Evolutionary conservation across 2,329 filamentous ascomycete species (phyloP).

Genomic region (Calonectria pseudoturangicola): DNA sequence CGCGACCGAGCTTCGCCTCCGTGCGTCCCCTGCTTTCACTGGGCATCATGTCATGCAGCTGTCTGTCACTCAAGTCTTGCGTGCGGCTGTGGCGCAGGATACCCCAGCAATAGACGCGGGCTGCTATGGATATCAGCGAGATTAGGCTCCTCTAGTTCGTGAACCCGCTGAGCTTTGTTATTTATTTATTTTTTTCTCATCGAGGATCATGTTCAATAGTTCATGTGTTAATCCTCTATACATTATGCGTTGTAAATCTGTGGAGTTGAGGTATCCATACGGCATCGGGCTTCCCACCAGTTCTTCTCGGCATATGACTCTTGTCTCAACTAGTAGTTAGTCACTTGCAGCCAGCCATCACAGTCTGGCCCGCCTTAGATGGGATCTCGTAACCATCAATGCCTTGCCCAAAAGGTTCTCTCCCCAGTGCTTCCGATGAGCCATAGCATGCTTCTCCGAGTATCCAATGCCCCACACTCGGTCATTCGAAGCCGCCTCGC

Average conservation of each 20-base stretch:
- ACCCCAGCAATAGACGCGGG: constrained; percentile 26
- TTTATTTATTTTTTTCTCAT: not conserved
- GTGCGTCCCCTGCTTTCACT: constrained; percentile 32
- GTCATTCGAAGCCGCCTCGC: constrained; percentile 57
- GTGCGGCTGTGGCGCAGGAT: constrained; percentile 28
- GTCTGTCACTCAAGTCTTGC: constrained; percentile 37
- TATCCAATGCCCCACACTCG: constrained; percentile 61
- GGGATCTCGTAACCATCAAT: constrained; percentile 54
- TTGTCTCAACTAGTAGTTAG: not conserved
- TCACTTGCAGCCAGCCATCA: not conserved
- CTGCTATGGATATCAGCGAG: not conserved
- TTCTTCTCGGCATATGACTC: constrained; percentile 12
- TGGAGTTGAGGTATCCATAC: constrained; percentile 20
- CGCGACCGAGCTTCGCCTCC: constrained; percentile 34
- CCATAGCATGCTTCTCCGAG: constrained; percentile 55
- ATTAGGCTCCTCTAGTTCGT: constrained; percentile 3
- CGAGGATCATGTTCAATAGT: constrained; percentile 6
- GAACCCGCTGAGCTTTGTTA: constrained; percentile 10
- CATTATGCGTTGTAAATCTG: constrained; percentile 24
- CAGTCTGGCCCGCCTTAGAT: constrained; percentile 31
- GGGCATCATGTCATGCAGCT: constrained; percentile 41
- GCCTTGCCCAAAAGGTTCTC: constrained; percentile 57
- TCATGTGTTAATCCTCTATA: constrained; percentile 24
- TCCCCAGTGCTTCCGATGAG: constrained; percentile 53
- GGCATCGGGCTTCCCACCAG: constrained; percentile 3